Evolutionary conservation across 2,329 filamentous ascomycete genomes (phyloP).

Genomic region (Alternaria angustiovoidea): DNA sequence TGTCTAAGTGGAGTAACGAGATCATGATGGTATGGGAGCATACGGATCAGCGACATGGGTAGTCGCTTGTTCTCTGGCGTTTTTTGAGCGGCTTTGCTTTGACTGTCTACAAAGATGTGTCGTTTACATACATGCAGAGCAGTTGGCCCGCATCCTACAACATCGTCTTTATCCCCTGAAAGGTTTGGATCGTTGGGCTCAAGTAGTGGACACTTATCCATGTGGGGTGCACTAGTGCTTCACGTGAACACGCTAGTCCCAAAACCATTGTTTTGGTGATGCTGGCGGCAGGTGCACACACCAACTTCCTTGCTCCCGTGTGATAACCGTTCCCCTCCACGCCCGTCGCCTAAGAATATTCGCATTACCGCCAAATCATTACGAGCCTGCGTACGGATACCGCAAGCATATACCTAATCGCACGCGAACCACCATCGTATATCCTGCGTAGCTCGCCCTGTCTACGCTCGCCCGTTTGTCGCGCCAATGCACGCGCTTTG

Average conservation of each 20-base stretch:
- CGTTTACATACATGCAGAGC: constrained; percentile 17
- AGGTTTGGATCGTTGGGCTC: not conserved
- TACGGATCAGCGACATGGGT: constrained; percentile 35
- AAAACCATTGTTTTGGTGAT: constrained; percentile 23
- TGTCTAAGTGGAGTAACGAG: constrained; percentile 21
- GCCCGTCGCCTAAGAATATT: constrained; percentile 39
- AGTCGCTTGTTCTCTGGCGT: constrained; percentile 36
- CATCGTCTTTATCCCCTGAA: not conserved
- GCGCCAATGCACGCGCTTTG: constrained; percentile 50
- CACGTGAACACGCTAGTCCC: constrained; percentile 18
- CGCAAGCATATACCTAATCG: constrained; percentile 4
- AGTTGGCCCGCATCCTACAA: constrained; percentile 3
- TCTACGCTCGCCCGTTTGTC: constrained; percentile 20
- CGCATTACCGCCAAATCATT: constrained; percentile 46
- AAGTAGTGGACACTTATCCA: not conserved
- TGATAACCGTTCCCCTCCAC: constrained; percentile 33
- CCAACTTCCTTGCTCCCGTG: constrained; percentile 37
- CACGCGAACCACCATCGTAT: constrained; percentile 11
- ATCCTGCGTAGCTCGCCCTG: constrained; percentile 13
- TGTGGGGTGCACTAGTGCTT: constrained; percentile 7
- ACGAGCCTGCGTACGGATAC: constrained; percentile 27
- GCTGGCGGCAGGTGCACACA: constrained; percentile 28
- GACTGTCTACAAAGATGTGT: constrained; percentile 6
- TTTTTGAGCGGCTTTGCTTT: constrained; percentile 22
- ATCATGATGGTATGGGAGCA: constrained; percentile 32